Conservation (phyloP, 805 yeast genomes). For the Sugiyamaella chiloensis region DNA sequence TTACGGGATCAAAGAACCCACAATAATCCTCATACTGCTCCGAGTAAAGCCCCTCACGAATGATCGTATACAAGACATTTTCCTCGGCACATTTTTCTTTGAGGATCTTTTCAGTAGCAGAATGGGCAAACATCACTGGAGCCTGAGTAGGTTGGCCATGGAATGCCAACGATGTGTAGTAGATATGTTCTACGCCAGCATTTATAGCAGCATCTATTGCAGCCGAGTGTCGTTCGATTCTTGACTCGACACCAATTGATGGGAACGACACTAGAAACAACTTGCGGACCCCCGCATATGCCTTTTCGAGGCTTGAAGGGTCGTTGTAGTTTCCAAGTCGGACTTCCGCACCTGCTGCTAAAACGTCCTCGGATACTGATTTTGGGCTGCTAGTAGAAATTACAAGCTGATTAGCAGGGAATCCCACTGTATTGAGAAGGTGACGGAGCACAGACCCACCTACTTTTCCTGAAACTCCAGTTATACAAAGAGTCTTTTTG, state of each 20-base stretch:
- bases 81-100: not conserved
- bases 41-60: constrained; percentile 4
- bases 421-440: not conserved
- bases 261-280: constrained; percentile 7
- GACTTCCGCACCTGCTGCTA: not conserved
- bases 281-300: constrained; percentile 6
- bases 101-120: constrained; percentile 1
- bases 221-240: constrained; percentile 1
- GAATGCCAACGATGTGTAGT: constrained; percentile 11
- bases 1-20: not conserved
- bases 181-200: constrained; percentile 8
- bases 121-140: constrained; percentile 7
- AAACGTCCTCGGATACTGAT: not conserved
- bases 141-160: constrained; percentile 10
- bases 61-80: not conserved
- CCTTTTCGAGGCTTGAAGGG: not conserved
- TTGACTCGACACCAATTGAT: constrained; percentile 4
- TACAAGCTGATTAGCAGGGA: not conserved
- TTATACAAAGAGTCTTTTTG: not conserved
- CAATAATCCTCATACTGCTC: not conserved
- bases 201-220: constrained; percentile 7
- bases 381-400: constrained; percentile 2
- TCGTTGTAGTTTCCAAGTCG: constrained; percentile 3
- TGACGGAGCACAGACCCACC: constrained; percentile 1
- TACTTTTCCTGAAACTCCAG: constrained; percentile 5